These are phyloP conservation scores for Paraphaeosphaeria sporulosa DNA, from an alignment of 2,329 filamentous ascomycete species.

Conservation along the genomic window DNA sequence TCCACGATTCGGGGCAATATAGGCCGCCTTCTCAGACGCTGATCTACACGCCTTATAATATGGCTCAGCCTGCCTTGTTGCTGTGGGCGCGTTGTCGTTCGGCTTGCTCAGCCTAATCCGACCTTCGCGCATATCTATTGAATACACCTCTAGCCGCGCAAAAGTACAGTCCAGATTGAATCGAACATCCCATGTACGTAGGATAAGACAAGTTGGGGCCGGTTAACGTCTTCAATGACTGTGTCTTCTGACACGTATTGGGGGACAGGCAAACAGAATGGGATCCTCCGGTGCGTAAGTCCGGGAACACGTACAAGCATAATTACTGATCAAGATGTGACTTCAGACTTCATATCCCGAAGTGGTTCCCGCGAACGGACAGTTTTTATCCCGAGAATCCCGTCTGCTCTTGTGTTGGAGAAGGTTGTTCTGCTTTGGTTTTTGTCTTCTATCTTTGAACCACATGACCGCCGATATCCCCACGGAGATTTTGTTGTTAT, in stretches of 20 bases:
- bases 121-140: too few relatives aligned
- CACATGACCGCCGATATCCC: too few relatives aligned
- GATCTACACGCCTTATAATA: not conserved
- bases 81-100: too few relatives aligned
- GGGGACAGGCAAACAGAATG: not conserved
- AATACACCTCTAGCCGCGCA: too few relatives aligned
- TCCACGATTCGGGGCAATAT: not conserved
- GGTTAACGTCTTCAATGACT: too few relatives aligned
- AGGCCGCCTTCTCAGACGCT: not conserved
- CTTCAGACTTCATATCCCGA: not conserved
- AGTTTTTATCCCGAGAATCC: not conserved
- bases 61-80: not conserved
- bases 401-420: not conserved
- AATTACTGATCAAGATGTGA: not conserved
- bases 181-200: too few relatives aligned
- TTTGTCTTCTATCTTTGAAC: too few relatives aligned
- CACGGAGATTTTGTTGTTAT: too few relatives aligned
- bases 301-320: not conserved
- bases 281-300: not conserved
- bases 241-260: not conserved
- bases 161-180: too few relatives aligned
- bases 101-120: too few relatives aligned
- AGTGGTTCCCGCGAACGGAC: not conserved
- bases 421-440: not conserved
- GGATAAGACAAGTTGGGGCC: too few relatives aligned